phyloP scores from a whole-genome alignment of 2,329 filamentous ascomycete species.

The Fusarium torulosum region DNA sequence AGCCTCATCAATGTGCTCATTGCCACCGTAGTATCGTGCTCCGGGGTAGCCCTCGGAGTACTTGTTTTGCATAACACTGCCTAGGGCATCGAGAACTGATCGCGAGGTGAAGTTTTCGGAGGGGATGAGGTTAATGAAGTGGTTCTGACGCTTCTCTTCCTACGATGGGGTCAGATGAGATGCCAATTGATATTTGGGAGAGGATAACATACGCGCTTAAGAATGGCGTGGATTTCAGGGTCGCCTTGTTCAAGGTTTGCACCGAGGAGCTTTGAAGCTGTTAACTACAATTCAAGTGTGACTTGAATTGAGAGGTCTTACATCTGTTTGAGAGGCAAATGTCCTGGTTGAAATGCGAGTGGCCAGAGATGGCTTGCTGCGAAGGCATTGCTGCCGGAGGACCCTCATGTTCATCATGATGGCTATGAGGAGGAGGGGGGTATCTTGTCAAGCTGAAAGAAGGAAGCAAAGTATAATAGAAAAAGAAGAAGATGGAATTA shows the following conservation, averaged over 20 bases:
- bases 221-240: constrained; percentile 83
- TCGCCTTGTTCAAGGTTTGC: constrained; percentile 83
- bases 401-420: constrained; percentile 45
- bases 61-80: constrained; percentile 96
- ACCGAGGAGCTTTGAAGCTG: constrained; percentile 74
- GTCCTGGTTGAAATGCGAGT: constrained; percentile 37
- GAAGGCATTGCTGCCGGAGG: constrained; percentile 45
- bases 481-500: background rate
- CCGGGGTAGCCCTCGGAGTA: constrained; percentile 98
- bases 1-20: constrained; percentile 91
- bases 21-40: constrained; percentile 93
- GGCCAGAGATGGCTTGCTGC: constrained; percentile 42
- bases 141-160: constrained; percentile 95
- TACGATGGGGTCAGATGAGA: constrained; percentile 51
- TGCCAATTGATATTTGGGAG: background rate
- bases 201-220: constrained; percentile 76
- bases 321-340: constrained; percentile 44
- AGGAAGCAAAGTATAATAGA: background rate
- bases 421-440: constrained; percentile 17
- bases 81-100: constrained; percentile 86
- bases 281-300: constrained; percentile 9
- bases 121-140: constrained; percentile 95
- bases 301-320: background rate
- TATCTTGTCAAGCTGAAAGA: constrained; percentile 9
- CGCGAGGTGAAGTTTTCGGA: constrained; percentile 94